Evolutionary conservation across 768 basidiomycete genomes (phyloP).

Genomic region (Collybiopsis confluens): DNA sequence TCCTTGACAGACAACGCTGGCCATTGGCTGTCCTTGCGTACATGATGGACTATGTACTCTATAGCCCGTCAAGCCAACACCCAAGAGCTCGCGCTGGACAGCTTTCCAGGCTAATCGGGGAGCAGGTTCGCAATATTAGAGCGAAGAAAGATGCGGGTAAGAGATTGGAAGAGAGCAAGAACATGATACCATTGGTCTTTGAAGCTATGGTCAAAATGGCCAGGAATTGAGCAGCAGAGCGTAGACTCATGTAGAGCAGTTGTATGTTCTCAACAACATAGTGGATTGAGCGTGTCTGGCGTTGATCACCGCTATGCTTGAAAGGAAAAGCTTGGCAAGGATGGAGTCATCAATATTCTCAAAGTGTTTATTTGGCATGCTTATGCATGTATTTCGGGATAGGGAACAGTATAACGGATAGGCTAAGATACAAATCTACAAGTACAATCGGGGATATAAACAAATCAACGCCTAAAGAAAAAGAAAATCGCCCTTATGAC

Average conservation of each 20-base stretch:
- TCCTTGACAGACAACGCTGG: neutral
- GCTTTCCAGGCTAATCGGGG: slow-evolving; percentile 1
- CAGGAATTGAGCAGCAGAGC: neutral
- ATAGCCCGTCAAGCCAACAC: neutral
- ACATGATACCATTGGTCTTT: neutral
- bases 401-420: no score
- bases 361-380: no score
- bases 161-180: neutral
- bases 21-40: neutral
- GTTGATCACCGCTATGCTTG: no score
- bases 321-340: no score
- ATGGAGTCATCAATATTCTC: no score
- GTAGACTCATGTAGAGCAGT: no score
- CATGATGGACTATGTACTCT: neutral
- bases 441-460: no score
- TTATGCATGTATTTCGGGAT: no score
- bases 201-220: slow-evolving; percentile 5
- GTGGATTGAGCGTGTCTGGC: no score
- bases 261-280: no score
- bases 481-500: slow-evolving; percentile 36
- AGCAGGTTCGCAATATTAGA: neutral
- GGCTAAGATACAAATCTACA: no score
- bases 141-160: neutral
- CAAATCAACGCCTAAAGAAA: slow-evolving; percentile 13
- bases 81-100: neutral